Conservation (phyloP, 2,329 filamentous ascomycete species). For the Pseudocercospora fijiensis region DNA sequence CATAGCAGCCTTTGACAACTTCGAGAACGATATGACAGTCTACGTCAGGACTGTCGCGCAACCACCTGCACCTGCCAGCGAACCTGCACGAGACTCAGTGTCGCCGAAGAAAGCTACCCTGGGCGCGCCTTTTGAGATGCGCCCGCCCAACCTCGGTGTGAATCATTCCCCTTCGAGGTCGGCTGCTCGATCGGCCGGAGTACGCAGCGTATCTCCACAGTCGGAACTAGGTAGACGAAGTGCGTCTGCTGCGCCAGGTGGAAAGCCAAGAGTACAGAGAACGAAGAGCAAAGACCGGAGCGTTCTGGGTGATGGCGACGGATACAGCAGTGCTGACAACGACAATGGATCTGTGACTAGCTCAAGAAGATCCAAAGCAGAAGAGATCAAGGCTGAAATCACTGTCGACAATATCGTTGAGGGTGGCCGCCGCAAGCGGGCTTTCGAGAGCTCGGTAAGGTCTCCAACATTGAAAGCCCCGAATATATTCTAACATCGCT, state of each 20-base stretch:
- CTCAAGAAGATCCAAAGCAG: slow-evolving; percentile 72
- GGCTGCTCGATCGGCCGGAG: slow-evolving; percentile 67
- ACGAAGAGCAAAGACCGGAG: slow-evolving; percentile 54
- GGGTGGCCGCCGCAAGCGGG: slow-evolving; percentile 89
- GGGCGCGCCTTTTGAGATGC: slow-evolving; percentile 65
- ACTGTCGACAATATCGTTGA: slow-evolving; percentile 98
- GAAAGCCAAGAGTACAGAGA: slow-evolving; percentile 56
- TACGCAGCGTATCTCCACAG: slow-evolving; percentile 75
- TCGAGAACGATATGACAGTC: slow-evolving; percentile 86
- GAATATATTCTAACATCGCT: slow-evolving; percentile 19
- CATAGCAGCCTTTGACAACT: slow-evolving; percentile 95
- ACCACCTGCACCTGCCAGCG: slow-evolving; percentile 24
- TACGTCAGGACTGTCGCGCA: slow-evolving; percentile 65
- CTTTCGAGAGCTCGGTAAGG: slow-evolving; percentile 94
- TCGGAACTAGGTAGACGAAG: slow-evolving; percentile 71
- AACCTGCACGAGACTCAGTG: slow-evolving; percentile 32
- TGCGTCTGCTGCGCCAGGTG: slow-evolving; percentile 67
- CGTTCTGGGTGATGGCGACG: slow-evolving; percentile 60
- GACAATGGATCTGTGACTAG: slow-evolving; percentile 69
- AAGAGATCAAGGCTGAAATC: slow-evolving; percentile 93
- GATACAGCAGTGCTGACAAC: slow-evolving; percentile 85
- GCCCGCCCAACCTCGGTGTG: slow-evolving; percentile 58
- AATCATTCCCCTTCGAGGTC: slow-evolving; percentile 66
- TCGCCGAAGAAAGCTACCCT: slow-evolving; percentile 58
- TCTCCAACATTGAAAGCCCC: not conserved